phyloP scores from a whole-genome alignment of 2,329 filamentous ascomycete genomes.

The Aspergillus floridensis region DNA sequence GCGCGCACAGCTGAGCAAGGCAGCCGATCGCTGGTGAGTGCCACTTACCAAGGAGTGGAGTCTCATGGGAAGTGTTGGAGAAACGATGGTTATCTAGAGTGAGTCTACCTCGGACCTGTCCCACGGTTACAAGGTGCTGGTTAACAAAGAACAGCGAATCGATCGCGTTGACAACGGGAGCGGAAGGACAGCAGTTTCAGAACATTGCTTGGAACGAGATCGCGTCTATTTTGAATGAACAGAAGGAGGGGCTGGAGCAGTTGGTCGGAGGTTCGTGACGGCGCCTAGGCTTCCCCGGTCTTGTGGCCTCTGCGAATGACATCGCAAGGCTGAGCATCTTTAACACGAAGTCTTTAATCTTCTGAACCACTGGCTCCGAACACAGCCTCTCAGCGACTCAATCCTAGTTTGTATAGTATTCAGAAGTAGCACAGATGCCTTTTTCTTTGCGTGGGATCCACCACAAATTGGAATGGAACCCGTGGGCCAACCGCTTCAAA shows the following conservation, averaged over 20 bases:
- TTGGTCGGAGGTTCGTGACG: constrained; percentile 6
- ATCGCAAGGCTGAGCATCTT: background rate
- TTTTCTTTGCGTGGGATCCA: background rate
- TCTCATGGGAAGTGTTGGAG: constrained; percentile 47
- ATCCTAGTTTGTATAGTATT: background rate
- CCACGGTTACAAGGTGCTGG: background rate
- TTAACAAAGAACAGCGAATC: constrained; percentile 32
- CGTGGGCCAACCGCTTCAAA: constrained; percentile 8
- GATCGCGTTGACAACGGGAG: constrained; percentile 30
- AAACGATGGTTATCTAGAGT: constrained; percentile 40
- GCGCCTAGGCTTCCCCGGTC: background rate
- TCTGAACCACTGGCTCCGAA: background rate
- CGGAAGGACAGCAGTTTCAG: constrained; percentile 36
- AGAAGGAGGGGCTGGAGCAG: constrained; percentile 23
- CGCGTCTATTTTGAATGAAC: constrained; percentile 29
- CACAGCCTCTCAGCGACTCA: background rate
- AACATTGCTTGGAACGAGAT: constrained; percentile 44
- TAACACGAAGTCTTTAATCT: background rate
- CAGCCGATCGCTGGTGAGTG: constrained; percentile 44
- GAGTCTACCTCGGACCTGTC: constrained; percentile 13
- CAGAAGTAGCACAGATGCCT: background rate
- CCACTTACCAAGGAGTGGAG: constrained; percentile 42
- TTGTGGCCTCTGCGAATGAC: background rate
- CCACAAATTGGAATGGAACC: constrained; percentile 7
- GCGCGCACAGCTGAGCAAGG: constrained; percentile 46